These are phyloP conservation scores for Neurospora sp. DNA, from an alignment of 495 filamentous ascomycete species.

Conservation along the genomic window DNA sequence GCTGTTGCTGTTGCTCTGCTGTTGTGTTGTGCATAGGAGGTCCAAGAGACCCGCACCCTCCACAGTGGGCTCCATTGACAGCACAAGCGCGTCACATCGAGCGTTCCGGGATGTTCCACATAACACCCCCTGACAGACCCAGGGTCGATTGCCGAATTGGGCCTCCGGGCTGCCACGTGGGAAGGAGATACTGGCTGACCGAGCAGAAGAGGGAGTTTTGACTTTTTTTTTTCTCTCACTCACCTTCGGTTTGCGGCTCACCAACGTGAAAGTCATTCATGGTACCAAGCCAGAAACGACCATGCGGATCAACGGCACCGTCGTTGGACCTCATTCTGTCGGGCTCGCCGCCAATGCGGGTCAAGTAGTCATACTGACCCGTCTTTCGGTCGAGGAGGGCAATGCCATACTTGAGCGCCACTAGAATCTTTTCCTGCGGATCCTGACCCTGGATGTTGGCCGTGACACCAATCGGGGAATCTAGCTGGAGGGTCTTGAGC, in stretches of 20 bases:
- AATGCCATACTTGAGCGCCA: slow-evolving; percentile 74
- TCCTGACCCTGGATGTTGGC: slow-evolving; percentile 68
- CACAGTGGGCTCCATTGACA: neutral
- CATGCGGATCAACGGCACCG: slow-evolving; percentile 68
- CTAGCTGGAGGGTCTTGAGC: slow-evolving; percentile 55
- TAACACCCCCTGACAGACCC: neutral
- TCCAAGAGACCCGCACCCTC: neutral
- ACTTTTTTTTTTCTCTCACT: slow-evolving; percentile 14
- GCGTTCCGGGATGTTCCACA: neutral
- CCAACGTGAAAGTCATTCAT: slow-evolving; percentile 68
- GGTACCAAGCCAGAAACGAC: slow-evolving; percentile 78
- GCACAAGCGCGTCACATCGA: neutral
- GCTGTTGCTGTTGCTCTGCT: neutral
- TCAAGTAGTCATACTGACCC: slow-evolving; percentile 42
- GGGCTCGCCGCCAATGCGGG: slow-evolving; percentile 32
- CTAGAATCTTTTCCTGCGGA: slow-evolving; percentile 52
- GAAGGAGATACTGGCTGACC: slow-evolving; percentile 2
- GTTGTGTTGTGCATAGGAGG: neutral
- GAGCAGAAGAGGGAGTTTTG: neutral
- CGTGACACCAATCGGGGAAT: slow-evolving; percentile 65
- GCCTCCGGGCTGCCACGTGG: slow-evolving; percentile 14
- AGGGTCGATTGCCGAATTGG: neutral
- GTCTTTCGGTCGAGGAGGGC: slow-evolving; percentile 62
- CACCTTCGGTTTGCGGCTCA: slow-evolving; percentile 43
- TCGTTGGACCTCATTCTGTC: slow-evolving; percentile 62